phyloP scores from a whole-genome alignment of 2,329 filamentous ascomycete species.

The Coniochaeta sp. region DNA sequence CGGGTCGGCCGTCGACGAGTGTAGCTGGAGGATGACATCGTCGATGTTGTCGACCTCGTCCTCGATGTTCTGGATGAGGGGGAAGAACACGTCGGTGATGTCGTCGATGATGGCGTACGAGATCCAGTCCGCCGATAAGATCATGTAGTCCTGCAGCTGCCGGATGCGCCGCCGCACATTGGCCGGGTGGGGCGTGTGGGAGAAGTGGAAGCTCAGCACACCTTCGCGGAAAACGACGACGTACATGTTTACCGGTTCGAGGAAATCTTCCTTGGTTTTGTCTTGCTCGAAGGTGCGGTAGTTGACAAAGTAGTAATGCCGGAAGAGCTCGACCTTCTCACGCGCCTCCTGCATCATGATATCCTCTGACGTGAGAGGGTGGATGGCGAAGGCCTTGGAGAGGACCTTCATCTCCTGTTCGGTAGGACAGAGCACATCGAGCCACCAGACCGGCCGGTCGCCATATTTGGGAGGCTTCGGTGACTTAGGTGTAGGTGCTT shows the following conservation, averaged over 20 bases:
- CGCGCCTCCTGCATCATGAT: slow-evolving; percentile 96
- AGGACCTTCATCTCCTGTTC: slow-evolving; percentile 94
- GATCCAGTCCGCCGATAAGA: slow-evolving; percentile 94
- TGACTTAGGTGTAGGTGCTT: slow-evolving; percentile 10
- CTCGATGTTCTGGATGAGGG: slow-evolving; percentile 87
- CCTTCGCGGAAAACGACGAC: slow-evolving; percentile 95
- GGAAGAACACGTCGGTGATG: slow-evolving; percentile 93
- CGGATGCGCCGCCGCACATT: slow-evolving; percentile 92
- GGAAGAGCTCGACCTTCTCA: slow-evolving; percentile 96
- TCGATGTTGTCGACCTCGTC: slow-evolving; percentile 97
- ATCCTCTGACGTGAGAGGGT: slow-evolving; percentile 90
- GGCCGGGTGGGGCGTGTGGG: slow-evolving; percentile 89
- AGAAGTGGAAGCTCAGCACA: slow-evolving; percentile 94
- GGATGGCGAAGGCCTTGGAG: slow-evolving; percentile 88
- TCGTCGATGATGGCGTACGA: slow-evolving; percentile 97
- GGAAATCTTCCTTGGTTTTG: slow-evolving; percentile 76
- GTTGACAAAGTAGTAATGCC: slow-evolving; percentile 97
- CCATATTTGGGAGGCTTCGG: slow-evolving; percentile 46
- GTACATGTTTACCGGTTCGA: slow-evolving; percentile 96
- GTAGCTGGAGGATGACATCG: slow-evolving; percentile 77
- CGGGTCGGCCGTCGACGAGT: slow-evolving; percentile 46
- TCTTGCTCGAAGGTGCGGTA: slow-evolving; percentile 98
- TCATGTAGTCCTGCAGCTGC: slow-evolving; percentile 88
- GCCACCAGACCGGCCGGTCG: slow-evolving; percentile 90
- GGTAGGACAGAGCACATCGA: slow-evolving; percentile 85